Percentiles rank a stretch among this genome's conserved stretches.
Evolutionary conservation across 2,329 filamentous ascomycete species (phyloP).

Genomic region (Trichoderma cornu-damae): DNA sequence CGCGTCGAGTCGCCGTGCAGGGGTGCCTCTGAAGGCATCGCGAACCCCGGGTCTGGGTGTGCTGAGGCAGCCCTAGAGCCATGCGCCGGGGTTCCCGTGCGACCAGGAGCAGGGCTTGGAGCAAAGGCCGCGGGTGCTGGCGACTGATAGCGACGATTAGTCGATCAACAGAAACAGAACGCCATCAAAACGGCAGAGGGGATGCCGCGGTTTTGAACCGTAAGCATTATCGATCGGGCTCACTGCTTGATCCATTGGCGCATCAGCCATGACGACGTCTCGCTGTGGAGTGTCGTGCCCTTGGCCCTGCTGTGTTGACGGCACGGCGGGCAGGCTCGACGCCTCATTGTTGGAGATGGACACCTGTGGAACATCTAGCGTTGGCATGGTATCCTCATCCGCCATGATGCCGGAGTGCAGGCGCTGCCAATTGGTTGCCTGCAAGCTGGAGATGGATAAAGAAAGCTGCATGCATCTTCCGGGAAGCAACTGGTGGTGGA

Average conservation of each 20-base stretch:
- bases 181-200: background rate
- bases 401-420: conserved; percentile 26
- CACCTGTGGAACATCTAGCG: conserved; percentile 23
- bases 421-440: conserved; percentile 7
- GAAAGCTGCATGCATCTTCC: conserved; percentile 2
- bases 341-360: conserved; percentile 23
- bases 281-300: conserved; percentile 28
- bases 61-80: conserved; percentile 53
- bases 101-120: conserved; percentile 40
- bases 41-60: conserved; percentile 48
- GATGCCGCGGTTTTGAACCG: background rate
- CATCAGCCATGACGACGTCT: conserved; percentile 44
- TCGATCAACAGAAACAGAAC: background rate
- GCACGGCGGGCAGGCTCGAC: conserved; percentile 22
- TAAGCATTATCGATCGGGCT: conserved; percentile 17
- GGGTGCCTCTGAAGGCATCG: conserved; percentile 56
- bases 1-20: conserved; percentile 64
- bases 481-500: conserved; percentile 2
- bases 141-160: conserved; percentile 24
- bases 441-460: background rate
- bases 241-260: conserved; percentile 39
- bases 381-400: conserved; percentile 26
- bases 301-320: conserved; percentile 20
- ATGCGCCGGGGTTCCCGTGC: conserved; percentile 47
- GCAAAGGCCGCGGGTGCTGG: conserved; percentile 35